A percentile compares a stretch with the other conserved stretches of the same genome.
Evolutionary conservation across 225 moss, liverwort and hornwort species (phyloP).

Genomic region (Neckera pumila): DNA sequence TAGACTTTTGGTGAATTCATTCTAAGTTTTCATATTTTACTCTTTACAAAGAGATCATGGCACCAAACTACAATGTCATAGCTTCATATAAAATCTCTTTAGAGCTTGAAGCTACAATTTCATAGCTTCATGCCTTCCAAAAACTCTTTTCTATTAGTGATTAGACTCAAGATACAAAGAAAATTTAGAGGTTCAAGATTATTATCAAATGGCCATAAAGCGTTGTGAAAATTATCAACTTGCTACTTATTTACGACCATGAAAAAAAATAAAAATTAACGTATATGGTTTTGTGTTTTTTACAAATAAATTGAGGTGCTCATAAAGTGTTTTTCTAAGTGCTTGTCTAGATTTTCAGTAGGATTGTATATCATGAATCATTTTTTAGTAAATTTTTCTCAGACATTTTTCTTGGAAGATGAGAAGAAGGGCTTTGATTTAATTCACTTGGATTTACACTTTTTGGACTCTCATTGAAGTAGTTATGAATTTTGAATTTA

Average conservation of each 20-base stretch:
- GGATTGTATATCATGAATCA: neutral
- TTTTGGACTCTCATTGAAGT: neutral
- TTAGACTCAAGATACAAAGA: neutral
- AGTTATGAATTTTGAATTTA: neutral
- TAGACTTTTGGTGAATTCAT: no score
- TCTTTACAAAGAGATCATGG: no score
- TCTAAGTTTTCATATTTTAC: no score
- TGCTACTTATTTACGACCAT: neutral
- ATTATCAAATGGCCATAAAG: neutral
- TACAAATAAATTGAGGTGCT: neutral
- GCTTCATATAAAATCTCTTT: neutral
- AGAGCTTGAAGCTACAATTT: neutral
- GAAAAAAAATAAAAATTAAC: neutral
- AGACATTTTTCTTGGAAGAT: neutral
- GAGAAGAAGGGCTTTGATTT: neutral
- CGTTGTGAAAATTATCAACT: neutral
- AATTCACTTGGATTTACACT: neutral
- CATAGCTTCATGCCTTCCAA: neutral
- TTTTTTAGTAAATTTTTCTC: neutral
- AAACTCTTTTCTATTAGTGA: no score
- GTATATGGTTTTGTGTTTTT: rapidly evolving
- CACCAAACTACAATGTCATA: no score
- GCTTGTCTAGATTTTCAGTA: neutral
- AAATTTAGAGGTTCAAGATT: neutral
- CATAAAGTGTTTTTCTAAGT: neutral